Base-by-base conservation (phyloP, 441 rosid species). In the Euphorbia corollata region DNA sequence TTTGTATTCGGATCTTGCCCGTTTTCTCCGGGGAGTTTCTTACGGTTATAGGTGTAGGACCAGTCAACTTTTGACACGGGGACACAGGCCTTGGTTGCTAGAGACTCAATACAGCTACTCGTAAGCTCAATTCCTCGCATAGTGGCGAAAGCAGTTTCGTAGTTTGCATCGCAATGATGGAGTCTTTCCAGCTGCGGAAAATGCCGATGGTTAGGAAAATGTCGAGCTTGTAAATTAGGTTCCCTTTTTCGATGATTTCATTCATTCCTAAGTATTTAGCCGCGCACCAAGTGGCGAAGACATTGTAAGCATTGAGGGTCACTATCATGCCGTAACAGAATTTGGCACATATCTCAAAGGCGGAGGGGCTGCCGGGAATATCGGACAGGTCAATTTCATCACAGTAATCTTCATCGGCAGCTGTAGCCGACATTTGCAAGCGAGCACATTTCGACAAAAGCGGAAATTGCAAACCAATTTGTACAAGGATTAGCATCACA, bases 161-260 rank as follows among this genome's bases (percentile, higher is more conserved):
- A 22, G 86, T 83, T 69, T 86, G 92, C 70, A 90, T 86, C 71
- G 81, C 85, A 48, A 85, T 84, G 78, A 90, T 84, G 0, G 95
- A 88, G 80, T 90, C 97, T 74, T 90, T 90, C 97, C 97, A 90
- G 79, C 95, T 83, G 59, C 78, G 86, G 55, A 83, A 90, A 55
- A 88, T 78, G 75, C 92, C 83, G 2, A 91, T 77, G 79, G 71
- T 84, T 57, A 88, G 87, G 71, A 90, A 90, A 68, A 90, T 88
- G 57, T 90, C 91, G n/a, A 86, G 78, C 77, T 90, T 88, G 82
- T 85, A 85, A 68, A 82, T 73, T 36, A 90, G 86, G 48, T 90
- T 90, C 74, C 95, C 95, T 76, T 88, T 88, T 71, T 90, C 97
- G 12, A 82, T 71, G 18, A 76, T 72, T 72, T 90, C 97, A 4